Base-by-base conservation (phyloP, 306 rosid species). In the Canavalia gladiata region DNA sequence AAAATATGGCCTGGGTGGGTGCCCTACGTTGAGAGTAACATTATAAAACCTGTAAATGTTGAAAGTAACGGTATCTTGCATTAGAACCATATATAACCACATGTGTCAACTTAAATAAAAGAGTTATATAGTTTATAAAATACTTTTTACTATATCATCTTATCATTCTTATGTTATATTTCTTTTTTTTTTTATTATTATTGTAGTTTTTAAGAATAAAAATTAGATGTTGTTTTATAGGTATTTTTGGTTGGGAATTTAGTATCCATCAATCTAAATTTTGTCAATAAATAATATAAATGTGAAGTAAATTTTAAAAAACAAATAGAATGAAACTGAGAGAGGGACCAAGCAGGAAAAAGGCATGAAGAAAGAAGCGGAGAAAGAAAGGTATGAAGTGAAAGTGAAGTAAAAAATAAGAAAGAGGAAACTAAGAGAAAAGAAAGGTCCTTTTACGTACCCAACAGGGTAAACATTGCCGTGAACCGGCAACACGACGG, bases 391-490 rank as follows among this genome's bases (percentile, higher is more conserved):
- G 72, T 29, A 86, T 78, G 79, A 77, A 55, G 58, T 43, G 60
- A 71, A 42, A 76, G 9, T 4, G 47, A 56, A 54, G 51, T 37
- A 29, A 76, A 74, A 49, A 11, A 8, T 13, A 37, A 51, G 2
- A 8, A 79, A 6, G 12, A 46, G 33, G 50, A 78, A 31, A 31
- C 39, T 6, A 54, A n/a, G 42, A 25, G 5, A 49, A 82, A 76
- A 76, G 41, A 18, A 34, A 8, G 29, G 47, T 52, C 11, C 8
- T 55, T 83, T 72, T 56, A 87, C 89, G 28, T 83, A 91, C 98
- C 98, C 98, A 57, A 88, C 80, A 42, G 98, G 98, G 74, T 84
- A 94, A 66, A 94, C 97, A 77, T 94, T 94, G 60, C 97, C 98
- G 30, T 91, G 89, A 86, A 91, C 83, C 1, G 94, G 97, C 13